Conservation (phyloP, 352 stramenopile genomes). For the Peronosclerospora sorghi region DNA sequence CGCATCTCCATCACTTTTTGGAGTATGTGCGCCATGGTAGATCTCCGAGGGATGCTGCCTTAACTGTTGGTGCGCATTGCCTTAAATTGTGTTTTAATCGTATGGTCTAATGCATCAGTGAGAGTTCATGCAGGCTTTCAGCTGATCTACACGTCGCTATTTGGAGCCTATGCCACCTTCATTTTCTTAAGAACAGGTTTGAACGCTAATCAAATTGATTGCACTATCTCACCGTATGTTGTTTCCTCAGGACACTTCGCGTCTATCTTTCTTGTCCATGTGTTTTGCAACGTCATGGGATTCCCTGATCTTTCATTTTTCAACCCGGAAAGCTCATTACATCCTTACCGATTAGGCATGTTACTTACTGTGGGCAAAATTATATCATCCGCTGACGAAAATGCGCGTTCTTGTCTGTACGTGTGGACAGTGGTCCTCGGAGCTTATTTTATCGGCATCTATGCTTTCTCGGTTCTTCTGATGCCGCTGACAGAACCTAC, state of each 20-base stretch:
- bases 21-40: slow-evolving; percentile 66
- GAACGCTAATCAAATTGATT: not conserved
- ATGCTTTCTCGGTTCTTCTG: slow-evolving; percentile 58
- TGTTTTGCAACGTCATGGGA: slow-evolving; percentile 94
- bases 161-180: slow-evolving; percentile 92
- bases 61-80: slow-evolving; percentile 57
- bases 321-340: slow-evolving; percentile 59
- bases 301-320: slow-evolving; percentile 86
- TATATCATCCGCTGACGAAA: slow-evolving; percentile 1
- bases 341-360: slow-evolving; percentile 64
- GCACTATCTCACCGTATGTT: not conserved
- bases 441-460: slow-evolving; percentile 77
- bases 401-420: not conserved
- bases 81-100: not conserved
- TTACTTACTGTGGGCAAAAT: not conserved
- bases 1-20: slow-evolving; percentile 80
- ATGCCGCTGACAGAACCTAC: slow-evolving; percentile 68
- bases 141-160: slow-evolving; percentile 92
- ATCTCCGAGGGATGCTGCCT: slow-evolving; percentile 50
- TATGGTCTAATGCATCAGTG: slow-evolving; percentile 3
- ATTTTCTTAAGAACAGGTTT: slow-evolving; percentile 84
- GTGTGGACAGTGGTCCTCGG: slow-evolving; percentile 51
- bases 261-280: slow-evolving; percentile 84
- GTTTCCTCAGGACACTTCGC: slow-evolving; percentile 60
- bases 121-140: slow-evolving; percentile 69